Base-by-base conservation (phyloP, 2,329 filamentous ascomycete species). In the Fusarium avenaceum region DNA sequence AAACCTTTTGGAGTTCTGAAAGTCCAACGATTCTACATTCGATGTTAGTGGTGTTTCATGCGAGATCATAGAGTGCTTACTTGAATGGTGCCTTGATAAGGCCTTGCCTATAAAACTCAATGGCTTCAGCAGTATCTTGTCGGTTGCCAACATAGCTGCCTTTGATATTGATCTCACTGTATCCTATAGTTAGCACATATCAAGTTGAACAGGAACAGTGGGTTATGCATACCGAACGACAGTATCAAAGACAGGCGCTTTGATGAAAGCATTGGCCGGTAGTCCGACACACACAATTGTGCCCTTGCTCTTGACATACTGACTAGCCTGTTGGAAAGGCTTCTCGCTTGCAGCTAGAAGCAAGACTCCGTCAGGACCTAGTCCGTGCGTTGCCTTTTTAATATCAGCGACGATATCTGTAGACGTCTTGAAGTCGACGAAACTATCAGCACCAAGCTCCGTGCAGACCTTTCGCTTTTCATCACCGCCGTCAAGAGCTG, bases 111-210 rank as follows among this genome's bases (percentile, higher is more conserved):
- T 89, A 97, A 82, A 97, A 97, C 66, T 97, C 93, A 64, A 97
- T 85, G 1, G 94, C 94, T 82, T 97, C 94, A 50, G 89, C 87
- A 1, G 89, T 90, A 77, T 97, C 94, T 77, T 91, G 89, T 69
- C 94, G 86, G 83, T 96, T 97, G 52, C 94, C 94, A 64, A 97
- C 94, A 76, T 97, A 97, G 70, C 89, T 92, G 56, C 93, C 93
- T 82, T 92, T 92, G 84, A 97, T 97, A 70, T 81, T 90, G 82
- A 97, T 89, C 92, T 96, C 96, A 80, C 89, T 82, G 75, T 3
- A 32, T 39, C 17, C 4, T 2, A 22, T 11, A 30, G 24, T 73
- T 35, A 73, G 48, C 7, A 4, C 8, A 0, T n/a, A 0, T 24
- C 4, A 1, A n/a, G 20, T 15, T 9, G 1, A 15, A 24, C 11